A percentile compares a stretch with the other conserved stretches of the same genome.
These are phyloP conservation scores for Atkinsonella hypoxylon DNA, from an alignment of 2,329 filamentous ascomycete genomes.

Conservation along the genomic window DNA sequence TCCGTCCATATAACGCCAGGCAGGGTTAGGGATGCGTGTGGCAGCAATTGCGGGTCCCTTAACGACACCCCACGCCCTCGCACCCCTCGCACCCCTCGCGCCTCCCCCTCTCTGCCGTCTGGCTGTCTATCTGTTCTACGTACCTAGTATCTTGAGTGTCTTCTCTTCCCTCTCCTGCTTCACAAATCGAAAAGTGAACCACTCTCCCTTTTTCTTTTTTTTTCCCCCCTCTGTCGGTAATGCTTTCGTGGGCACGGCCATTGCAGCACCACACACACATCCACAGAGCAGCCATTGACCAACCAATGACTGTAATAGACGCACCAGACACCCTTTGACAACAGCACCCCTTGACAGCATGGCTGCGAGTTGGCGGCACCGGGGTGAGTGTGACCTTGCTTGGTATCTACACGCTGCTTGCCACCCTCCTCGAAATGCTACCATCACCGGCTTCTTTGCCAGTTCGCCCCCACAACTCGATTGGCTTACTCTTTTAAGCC, in stretches of 20 bases:
- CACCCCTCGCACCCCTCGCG: too few relatives aligned
- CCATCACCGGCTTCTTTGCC: not conserved
- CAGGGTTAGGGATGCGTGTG: not conserved
- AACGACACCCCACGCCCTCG: too few relatives aligned
- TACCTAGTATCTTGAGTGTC: too few relatives aligned
- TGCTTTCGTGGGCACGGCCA: not conserved
- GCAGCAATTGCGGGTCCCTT: conserved; percentile 3
- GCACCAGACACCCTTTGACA: not conserved
- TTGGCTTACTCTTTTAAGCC: not conserved
- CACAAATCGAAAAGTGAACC: not conserved
- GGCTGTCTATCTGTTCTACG: too few relatives aligned
- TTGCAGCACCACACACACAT: not conserved
- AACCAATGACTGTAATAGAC: not conserved
- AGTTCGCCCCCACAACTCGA: not conserved
- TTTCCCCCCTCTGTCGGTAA: not conserved
- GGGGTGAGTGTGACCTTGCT: not conserved
- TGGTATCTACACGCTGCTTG: not conserved
- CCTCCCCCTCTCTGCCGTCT: not conserved
- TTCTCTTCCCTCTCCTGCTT: too few relatives aligned
- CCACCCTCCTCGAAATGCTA: not conserved
- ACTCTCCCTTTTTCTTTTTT: too few relatives aligned
- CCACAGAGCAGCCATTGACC: not conserved
- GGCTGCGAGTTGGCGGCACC: not conserved
- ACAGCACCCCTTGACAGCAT: not conserved
- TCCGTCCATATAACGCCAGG: too few relatives aligned